Percentiles rank a stretch among this genome's conserved stretches.
phyloP scores from a whole-genome alignment of 2,329 filamentous ascomycete genomes.

The Bipolaris sorokiniana region DNA sequence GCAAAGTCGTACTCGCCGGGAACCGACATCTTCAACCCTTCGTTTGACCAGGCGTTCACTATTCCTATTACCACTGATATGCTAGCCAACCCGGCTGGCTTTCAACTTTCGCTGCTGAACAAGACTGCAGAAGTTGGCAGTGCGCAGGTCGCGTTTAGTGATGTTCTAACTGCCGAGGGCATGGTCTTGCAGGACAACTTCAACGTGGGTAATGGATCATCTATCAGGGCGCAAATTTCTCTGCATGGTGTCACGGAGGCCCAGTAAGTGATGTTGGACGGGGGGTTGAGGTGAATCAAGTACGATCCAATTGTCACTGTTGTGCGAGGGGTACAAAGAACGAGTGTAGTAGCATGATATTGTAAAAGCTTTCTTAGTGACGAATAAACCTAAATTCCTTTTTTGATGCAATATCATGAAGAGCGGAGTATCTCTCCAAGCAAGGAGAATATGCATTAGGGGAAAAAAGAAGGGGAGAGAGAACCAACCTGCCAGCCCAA shows the following conservation, averaged over 20 bases:
- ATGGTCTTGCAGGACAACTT: slow-evolving; percentile 29
- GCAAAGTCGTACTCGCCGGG: slow-evolving; percentile 54
- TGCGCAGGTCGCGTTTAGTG: slow-evolving; percentile 34
- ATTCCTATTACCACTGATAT: slow-evolving; percentile 50
- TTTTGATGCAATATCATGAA: too few species aligned
- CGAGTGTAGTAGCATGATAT: background rate
- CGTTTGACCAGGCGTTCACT: slow-evolving; percentile 55
- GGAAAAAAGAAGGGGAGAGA: too few species aligned
- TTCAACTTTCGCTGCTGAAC: slow-evolving; percentile 39
- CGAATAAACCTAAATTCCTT: too few species aligned
- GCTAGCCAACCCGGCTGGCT: slow-evolving; percentile 27
- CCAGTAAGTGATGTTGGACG: background rate
- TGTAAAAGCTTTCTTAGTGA: too few species aligned
- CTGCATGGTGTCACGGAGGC: slow-evolving; percentile 32
- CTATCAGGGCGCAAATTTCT: slow-evolving; percentile 33
- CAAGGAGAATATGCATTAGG: too few species aligned
- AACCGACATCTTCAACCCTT: slow-evolving; percentile 57
- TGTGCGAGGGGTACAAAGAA: background rate
- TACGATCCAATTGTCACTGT: background rate
- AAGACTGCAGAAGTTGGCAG: slow-evolving; percentile 34
- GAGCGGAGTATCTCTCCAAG: too few species aligned
- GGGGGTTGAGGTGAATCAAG: background rate
- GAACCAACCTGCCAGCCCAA: too few species aligned
- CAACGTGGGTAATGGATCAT: slow-evolving; percentile 36
- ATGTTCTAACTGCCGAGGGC: slow-evolving; percentile 33